Percentiles rank a stretch among this genome's conserved stretches.
These are phyloP conservation scores for Thielaviopsis populi DNA, from an alignment of 2,329 filamentous ascomycete genomes.

Conservation along the genomic window DNA sequence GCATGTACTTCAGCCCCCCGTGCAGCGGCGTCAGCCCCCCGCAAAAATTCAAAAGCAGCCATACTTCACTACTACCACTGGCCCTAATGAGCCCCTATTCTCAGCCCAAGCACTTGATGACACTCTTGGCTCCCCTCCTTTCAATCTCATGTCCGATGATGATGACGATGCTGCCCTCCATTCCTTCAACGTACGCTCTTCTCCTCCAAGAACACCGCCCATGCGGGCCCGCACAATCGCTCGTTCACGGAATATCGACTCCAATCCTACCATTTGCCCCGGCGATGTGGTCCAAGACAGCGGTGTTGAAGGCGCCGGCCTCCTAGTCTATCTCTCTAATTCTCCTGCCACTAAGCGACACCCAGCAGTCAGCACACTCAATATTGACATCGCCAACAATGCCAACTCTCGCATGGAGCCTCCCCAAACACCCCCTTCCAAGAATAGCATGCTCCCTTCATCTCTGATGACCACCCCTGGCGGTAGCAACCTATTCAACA, in stretches of 20 bases:
- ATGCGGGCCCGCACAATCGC: conserved; percentile 39
- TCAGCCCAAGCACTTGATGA: conserved; percentile 54
- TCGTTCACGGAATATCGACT: conserved; percentile 27
- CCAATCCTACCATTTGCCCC: conserved; percentile 9
- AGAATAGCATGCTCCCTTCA: conserved; percentile 52
- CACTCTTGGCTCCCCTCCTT: conserved; percentile 43
- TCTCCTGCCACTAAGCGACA: conserved; percentile 58
- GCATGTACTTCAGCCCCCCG: conserved; percentile 6
- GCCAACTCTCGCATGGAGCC: conserved; percentile 44
- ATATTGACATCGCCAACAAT: conserved; percentile 37
- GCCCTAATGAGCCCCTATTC: conserved; percentile 66
- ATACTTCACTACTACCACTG: conserved; percentile 56
- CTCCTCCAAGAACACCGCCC: conserved; percentile 72
- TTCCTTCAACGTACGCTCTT: conserved; percentile 62
- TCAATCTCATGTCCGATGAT: conserved; percentile 47
- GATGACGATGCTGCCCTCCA: conserved; percentile 69
- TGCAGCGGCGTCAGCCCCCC: neutral
- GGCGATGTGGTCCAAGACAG: conserved; percentile 1
- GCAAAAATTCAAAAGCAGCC: conserved; percentile 44
- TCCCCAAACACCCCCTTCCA: conserved; percentile 61
- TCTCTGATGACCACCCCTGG: conserved; percentile 83
- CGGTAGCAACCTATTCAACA: conserved; percentile 54
- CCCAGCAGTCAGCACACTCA: conserved; percentile 3
- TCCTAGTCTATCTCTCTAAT: conserved; percentile 72
- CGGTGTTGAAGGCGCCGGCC: conserved; percentile 66